phyloP scores from a whole-genome alignment of 2,329 filamentous ascomycete genomes.

The Colletotrichum sp. region DNA sequence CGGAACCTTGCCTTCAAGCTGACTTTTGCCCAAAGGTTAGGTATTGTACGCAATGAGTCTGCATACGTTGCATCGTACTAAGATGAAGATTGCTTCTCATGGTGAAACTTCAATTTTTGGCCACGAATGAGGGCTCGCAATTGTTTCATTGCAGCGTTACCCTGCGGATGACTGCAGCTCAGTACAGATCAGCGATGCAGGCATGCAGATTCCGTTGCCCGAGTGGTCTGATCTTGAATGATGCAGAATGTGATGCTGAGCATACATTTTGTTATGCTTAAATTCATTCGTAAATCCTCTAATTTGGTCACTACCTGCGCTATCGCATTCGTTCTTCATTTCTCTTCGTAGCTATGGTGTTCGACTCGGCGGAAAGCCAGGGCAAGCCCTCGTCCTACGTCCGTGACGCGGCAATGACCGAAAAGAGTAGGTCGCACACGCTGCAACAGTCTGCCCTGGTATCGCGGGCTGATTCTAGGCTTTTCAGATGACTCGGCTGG shows the following conservation, averaged over 20 bases:
- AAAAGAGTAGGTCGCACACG: fast-evolving
- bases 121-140: neutral
- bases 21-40: neutral
- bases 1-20: neutral
- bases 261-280: neutral
- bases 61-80: neutral
- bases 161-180: neutral
- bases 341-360: fast-evolving
- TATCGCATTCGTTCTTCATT: fast-evolving
- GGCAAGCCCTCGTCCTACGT: neutral
- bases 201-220: neutral
- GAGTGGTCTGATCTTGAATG: neutral
- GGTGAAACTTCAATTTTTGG: neutral
- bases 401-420: neutral
- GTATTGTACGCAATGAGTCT: neutral
- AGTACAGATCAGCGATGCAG: neutral
- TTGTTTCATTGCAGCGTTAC: neutral
- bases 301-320: fast-evolving
- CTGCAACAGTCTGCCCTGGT: fast-evolving
- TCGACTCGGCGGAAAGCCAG: fast-evolving
- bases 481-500: neutral
- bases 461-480: fast-evolving
- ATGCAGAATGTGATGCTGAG: neutral
- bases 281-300: neutral
- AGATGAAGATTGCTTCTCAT: neutral